Evolutionary conservation across 441 rosid genomes (phyloP), one percentile per base, ranked within the genome.

Genomic region (Biscutella laevigata): DNA sequence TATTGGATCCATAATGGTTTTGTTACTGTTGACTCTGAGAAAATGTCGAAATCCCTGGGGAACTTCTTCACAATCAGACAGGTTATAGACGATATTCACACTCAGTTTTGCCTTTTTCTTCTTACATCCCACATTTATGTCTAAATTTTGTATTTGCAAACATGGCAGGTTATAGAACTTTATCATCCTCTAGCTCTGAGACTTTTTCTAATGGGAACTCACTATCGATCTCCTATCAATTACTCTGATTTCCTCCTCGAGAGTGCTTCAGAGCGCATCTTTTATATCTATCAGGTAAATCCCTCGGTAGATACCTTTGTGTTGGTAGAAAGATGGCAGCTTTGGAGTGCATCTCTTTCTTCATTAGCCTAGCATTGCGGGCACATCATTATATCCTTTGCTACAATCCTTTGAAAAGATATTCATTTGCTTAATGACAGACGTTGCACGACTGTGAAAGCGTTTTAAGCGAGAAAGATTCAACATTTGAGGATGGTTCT

Each of bases 21-120:
- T 72, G 97, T 90, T 61, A 86, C 85, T 40, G 57, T 90, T 66
- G 94, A 86, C 67, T 84, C 91, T 0, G 95, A 90, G 79, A 90
- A 90, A 49, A 90, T 86, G 97, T 86, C 97, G 14, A 90, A 90
- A 71, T 90, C 94, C 42, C 82, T 84, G n/a, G 95, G 95, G 43
- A 90, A 90, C 59, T 90, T 90, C 73, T 90, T 90, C 74, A 86
- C 97, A 5, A 86, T 86, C 57, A 78, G 95, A 69, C 86, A 84
- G 94, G 97, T 86, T 68, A 43, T n/a, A n/a, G n/a, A n/a, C n/a
- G n/a, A n/a, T n/a, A n/a, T n/a, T n/a, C n/a, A 6, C 4, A 11
- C 24, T 8, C 2, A 10, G 44, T 52, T 52, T 39, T 45, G 2
- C 4, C 1, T 0, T 36, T 32, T 10, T 53, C 61, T 7, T 51